Conservation (phyloP, 257 asterid genomes). For the Euphrasia confusa region DNA sequence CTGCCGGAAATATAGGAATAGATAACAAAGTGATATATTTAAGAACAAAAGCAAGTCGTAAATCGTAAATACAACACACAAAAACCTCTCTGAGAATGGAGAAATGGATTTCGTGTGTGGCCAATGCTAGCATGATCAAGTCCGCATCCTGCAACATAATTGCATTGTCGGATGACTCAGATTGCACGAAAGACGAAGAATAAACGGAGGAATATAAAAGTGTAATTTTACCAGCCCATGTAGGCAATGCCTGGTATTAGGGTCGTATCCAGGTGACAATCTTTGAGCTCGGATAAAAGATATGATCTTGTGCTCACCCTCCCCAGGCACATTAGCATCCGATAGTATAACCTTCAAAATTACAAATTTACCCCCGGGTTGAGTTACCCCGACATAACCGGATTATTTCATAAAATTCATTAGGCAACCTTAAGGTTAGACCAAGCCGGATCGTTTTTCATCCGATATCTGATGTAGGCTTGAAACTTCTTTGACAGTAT, state of each 20-base stretch:
- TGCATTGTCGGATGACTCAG: too few relatives aligned
- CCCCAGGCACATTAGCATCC: conserved; percentile 68
- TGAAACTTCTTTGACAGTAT: conserved; percentile 35
- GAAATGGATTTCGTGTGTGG: conserved; percentile 61
- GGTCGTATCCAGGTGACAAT: conserved; percentile 40
- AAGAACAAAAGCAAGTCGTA: not conserved
- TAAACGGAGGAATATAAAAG: not conserved
- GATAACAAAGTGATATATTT: too few relatives aligned
- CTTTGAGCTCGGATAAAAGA: conserved; percentile 54
- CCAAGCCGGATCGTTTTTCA: conserved; percentile 44
- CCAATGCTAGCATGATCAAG: conserved; percentile 58
- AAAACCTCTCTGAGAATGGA: conserved; percentile 69
- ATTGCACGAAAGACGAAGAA: too few relatives aligned
- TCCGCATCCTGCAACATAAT: conserved; percentile 59
- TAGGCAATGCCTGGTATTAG: conserved; percentile 57
- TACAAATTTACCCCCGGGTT: too few relatives aligned
- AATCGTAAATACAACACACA: not conserved
- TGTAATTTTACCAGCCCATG: conserved; percentile 48
- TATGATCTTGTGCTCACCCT: conserved; percentile 73
- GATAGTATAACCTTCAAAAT: conserved; percentile 62
- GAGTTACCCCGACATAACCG: too few relatives aligned
- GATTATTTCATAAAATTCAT: too few relatives aligned
- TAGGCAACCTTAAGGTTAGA: conserved; percentile 41
- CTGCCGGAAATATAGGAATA: too few relatives aligned
- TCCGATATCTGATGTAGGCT: conserved; percentile 29